phyloP scores from a whole-genome alignment of 805 yeast genomes.

The Cyberlindnera japonica region DNA sequence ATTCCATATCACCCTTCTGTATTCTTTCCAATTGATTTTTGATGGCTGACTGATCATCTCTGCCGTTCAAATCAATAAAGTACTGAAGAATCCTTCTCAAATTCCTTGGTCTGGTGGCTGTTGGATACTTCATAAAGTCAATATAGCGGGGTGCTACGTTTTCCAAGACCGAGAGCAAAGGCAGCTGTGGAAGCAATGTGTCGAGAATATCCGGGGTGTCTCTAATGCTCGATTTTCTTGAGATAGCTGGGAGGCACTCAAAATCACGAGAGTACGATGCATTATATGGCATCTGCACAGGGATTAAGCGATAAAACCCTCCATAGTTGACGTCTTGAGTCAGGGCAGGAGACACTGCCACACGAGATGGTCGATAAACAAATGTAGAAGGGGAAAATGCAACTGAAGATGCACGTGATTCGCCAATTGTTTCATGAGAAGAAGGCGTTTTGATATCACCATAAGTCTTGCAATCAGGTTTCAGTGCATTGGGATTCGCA shows the following conservation, averaged over 20 bases:
- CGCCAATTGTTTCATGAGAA: not conserved
- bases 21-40: conserved; percentile 12
- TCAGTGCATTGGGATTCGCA: not conserved
- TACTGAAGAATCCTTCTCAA: conserved; percentile 32
- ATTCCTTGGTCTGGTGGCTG: conserved; percentile 32
- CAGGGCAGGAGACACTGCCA: not conserved
- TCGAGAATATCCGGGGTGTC: not conserved
- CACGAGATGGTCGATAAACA: not conserved
- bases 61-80: conserved; percentile 35
- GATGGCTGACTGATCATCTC: conserved; percentile 23
- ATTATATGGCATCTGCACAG: conserved; percentile 4
- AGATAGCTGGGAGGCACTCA: not conserved
- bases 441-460: not conserved
- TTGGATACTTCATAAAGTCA: conserved; percentile 32
- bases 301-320: conserved; percentile 9
- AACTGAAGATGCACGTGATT: not conserved
- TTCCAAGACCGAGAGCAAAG: conserved; percentile 21
- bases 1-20: conserved; percentile 15
- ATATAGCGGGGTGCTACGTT: conserved; percentile 29
- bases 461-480: not conserved
- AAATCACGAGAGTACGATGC: too few species aligned
- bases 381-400: not conserved
- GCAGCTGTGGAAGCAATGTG: conserved; percentile 2
- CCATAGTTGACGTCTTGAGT: conserved; percentile 6
- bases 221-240: conserved; percentile 1